Percentiles rank a stretch among this genome's conserved stretches.
phyloP scores from a whole-genome alignment of 1,139 yeast species.

The Yamadazyma atmosphaerica region DNA sequence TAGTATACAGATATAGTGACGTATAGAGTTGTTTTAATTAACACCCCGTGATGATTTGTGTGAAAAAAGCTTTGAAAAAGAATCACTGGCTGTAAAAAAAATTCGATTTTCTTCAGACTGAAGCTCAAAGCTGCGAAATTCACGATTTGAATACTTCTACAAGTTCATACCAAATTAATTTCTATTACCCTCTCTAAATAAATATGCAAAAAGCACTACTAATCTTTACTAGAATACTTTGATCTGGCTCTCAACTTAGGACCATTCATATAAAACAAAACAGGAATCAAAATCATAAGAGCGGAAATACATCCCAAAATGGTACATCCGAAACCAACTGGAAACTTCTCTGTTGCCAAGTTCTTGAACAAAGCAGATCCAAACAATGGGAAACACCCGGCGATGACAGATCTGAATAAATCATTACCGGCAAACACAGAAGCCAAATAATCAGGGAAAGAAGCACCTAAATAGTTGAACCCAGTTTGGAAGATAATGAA shows the following conservation, averaged over 20 bases:
- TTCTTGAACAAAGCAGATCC: constrained; percentile 47
- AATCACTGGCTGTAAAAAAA: too few species aligned
- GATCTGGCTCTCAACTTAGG: constrained; percentile 44
- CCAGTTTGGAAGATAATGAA: constrained; percentile 32
- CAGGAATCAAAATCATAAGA: constrained; percentile 66
- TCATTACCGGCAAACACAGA: constrained; percentile 32
- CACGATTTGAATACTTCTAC: not conserved
- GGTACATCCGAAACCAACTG: constrained; percentile 66
- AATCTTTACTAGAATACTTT: constrained; percentile 43
- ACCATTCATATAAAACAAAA: constrained; percentile 34
- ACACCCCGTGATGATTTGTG: too few species aligned
- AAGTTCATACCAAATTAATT: too few species aligned
- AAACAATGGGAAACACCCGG: constrained; percentile 32
- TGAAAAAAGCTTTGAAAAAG: too few species aligned
- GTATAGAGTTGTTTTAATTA: too few species aligned
- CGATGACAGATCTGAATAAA: constrained; percentile 26
- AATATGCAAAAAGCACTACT: too few species aligned
- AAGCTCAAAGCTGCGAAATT: not conserved
- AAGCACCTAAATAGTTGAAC: constrained; percentile 59
- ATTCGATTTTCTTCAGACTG: too few species aligned
- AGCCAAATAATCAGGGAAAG: constrained; percentile 44
- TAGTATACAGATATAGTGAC: too few species aligned
- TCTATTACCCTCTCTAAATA: too few species aligned
- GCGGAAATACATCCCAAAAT: constrained; percentile 55
- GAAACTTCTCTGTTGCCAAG: constrained; percentile 28